phyloP scores from a whole-genome alignment of 2,329 filamentous ascomycete genomes.

The Arthrobotrys entomopaga region DNA sequence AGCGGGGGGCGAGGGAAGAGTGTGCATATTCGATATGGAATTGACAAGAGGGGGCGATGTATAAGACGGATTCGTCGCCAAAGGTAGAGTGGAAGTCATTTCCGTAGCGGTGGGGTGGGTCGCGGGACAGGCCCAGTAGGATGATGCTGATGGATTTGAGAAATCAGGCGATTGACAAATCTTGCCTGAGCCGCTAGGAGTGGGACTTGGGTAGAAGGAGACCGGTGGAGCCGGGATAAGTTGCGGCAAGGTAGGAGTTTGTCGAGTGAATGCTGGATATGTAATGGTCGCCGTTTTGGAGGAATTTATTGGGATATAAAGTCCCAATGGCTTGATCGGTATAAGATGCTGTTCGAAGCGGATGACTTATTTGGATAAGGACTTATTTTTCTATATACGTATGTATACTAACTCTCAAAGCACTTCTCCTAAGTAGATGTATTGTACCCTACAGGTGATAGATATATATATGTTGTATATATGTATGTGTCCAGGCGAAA shows the following conservation, averaged over 20 bases:
- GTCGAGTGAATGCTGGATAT: slow-evolving; percentile 50
- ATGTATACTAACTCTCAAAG: too few species aligned
- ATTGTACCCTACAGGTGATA: too few species aligned
- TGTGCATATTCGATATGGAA: slow-evolving; percentile 40
- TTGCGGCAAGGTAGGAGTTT: slow-evolving; percentile 45
- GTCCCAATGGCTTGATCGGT: slow-evolving; percentile 47
- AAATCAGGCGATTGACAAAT: slow-evolving; percentile 38
- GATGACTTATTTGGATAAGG: too few species aligned
- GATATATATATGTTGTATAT: too few species aligned
- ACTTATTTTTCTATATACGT: background rate
- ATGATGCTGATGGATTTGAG: slow-evolving; percentile 16
- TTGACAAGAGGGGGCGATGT: slow-evolving; percentile 42
- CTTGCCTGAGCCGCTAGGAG: slow-evolving; percentile 47
- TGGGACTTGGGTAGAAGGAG: slow-evolving; percentile 51
- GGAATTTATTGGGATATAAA: slow-evolving; percentile 52
- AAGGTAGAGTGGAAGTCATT: slow-evolving; percentile 48
- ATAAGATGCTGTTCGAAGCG: too few species aligned
- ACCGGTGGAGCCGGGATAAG: slow-evolving; percentile 53
- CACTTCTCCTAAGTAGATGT: too few species aligned
- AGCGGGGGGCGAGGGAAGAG: slow-evolving; percentile 46
- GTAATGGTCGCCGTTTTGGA: slow-evolving; percentile 53
- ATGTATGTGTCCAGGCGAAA: too few species aligned
- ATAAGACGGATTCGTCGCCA: slow-evolving; percentile 31
- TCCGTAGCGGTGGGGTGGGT: slow-evolving; percentile 15
- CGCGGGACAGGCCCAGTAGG: slow-evolving; percentile 34